Evolutionary conservation across 495 filamentous ascomycete genomes (phyloP).

Genomic region (Hypoxylon fragiforme): DNA sequence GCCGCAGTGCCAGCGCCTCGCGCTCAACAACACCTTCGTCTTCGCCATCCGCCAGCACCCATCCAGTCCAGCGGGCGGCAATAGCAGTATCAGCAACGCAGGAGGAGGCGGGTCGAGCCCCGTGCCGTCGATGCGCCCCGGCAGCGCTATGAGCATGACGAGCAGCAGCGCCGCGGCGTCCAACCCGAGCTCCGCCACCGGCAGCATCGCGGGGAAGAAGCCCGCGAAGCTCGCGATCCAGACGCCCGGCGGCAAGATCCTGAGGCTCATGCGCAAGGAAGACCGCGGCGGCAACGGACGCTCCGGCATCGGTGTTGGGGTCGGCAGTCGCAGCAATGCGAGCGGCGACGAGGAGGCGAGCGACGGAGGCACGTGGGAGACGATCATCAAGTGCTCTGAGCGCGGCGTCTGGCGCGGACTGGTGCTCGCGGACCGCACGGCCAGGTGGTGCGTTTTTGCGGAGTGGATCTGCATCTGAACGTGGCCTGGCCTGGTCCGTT

Average conservation of each 20-base stretch:
- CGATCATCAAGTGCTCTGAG: conserved; percentile 95
- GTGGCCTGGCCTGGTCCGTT: too few species aligned
- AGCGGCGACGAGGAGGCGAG: conserved; percentile 58
- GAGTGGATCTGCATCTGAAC: conserved; percentile 73
- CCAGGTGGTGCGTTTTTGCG: conserved; percentile 97
- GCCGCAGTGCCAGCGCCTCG: conserved; percentile 84
- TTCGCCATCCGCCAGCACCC: conserved; percentile 94
- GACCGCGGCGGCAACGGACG: conserved; percentile 60
- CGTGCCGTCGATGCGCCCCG: conserved; percentile 70
- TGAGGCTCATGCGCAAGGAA: conserved; percentile 85
- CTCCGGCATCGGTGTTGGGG: conserved; percentile 40
- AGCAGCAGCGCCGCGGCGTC: conserved; percentile 65
- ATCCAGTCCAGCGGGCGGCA: conserved; percentile 52
- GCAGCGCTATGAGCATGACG: conserved; percentile 81
- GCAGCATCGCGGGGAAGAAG: conserved; percentile 62
- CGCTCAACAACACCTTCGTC: conserved; percentile 95
- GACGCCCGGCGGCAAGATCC: conserved; percentile 91
- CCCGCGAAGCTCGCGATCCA: conserved; percentile 96
- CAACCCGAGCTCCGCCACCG: conserved; percentile 52
- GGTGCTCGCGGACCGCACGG: conserved; percentile 92
- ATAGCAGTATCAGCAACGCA: conserved; percentile 43
- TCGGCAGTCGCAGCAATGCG: conserved; percentile 47
- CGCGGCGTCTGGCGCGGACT: conserved; percentile 88
- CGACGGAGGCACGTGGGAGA: conserved; percentile 91
- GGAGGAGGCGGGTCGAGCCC: conserved; percentile 56